These are phyloP conservation scores for Microthlaspi erraticum DNA, from an alignment of 345 rosid genomes.

Conservation along the genomic window DNA sequence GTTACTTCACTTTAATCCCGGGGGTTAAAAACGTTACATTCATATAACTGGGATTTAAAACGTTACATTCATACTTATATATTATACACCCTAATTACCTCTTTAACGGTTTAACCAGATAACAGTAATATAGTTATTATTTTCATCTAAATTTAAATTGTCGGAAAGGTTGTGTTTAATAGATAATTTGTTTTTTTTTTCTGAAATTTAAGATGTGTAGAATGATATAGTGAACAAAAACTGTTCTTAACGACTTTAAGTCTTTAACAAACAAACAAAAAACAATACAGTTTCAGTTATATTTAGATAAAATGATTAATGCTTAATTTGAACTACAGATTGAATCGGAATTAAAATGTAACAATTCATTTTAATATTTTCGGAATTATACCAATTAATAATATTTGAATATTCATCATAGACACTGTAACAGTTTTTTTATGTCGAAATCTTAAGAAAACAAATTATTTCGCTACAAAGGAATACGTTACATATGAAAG, in stretches of 20 bases:
- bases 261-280: no score
- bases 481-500: conserved; percentile 30
- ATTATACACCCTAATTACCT: background rate
- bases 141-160: background rate
- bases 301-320: background rate
- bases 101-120: background rate
- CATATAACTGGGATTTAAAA: conserved; percentile 13
- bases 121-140: background rate
- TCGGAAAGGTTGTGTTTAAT: background rate
- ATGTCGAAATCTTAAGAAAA: background rate
- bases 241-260: no score
- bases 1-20: conserved; percentile 32
- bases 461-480: conserved; percentile 6
- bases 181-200: background rate
- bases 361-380: background rate
- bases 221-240: background rate
- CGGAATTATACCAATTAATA: background rate
- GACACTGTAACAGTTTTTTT: background rate
- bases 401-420: background rate
- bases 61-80: conserved; percentile 36
- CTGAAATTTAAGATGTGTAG: background rate
- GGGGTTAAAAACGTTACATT: conserved; percentile 40
- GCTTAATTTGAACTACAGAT: background rate
- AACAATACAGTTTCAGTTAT: background rate
- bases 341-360: background rate